phyloP scores from a whole-genome alignment of 805 yeast genomes.

The Tetrapisispora pingtungensis region DNA sequence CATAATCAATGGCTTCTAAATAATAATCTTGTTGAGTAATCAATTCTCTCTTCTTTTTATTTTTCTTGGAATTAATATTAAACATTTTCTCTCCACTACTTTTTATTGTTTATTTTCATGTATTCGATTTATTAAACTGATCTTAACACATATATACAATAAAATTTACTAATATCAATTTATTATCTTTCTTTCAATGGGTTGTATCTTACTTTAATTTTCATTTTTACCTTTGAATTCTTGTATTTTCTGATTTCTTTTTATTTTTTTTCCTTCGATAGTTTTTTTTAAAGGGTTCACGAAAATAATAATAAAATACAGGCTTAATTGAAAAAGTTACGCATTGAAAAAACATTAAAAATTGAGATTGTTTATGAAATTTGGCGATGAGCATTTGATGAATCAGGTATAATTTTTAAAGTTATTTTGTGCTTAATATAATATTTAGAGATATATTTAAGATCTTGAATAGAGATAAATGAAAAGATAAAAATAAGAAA shows the following conservation, averaged over 20 bases:
- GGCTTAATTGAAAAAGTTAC: not conserved
- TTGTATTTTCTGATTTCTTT: not conserved
- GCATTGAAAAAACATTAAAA: not conserved
- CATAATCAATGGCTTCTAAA: slow-evolving; percentile 23
- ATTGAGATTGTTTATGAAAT: not conserved
- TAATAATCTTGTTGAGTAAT: slow-evolving; percentile 25
- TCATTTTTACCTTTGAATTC: not conserved
- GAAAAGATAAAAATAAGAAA: too few relatives aligned
- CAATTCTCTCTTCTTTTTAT: slow-evolving; percentile 7
- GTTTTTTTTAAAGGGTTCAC: not conserved
- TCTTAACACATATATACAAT: too few relatives aligned
- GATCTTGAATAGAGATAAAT: too few relatives aligned
- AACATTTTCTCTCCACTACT: not conserved
- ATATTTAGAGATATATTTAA: too few relatives aligned
- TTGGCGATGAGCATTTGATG: not conserved
- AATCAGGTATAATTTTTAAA: too few relatives aligned
- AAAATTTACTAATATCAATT: too few relatives aligned
- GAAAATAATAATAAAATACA: too few relatives aligned
- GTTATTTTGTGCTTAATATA: too few relatives aligned
- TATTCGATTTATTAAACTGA: too few relatives aligned
- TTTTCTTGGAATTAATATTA: slow-evolving; percentile 3
- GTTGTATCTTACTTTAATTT: too few relatives aligned
- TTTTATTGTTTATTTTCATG: not conserved
- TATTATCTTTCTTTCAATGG: too few relatives aligned
- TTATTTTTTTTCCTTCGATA: not conserved